Evolutionary conservation across 805 yeast species (phyloP).

Genomic region (Candida railenensis): DNA sequence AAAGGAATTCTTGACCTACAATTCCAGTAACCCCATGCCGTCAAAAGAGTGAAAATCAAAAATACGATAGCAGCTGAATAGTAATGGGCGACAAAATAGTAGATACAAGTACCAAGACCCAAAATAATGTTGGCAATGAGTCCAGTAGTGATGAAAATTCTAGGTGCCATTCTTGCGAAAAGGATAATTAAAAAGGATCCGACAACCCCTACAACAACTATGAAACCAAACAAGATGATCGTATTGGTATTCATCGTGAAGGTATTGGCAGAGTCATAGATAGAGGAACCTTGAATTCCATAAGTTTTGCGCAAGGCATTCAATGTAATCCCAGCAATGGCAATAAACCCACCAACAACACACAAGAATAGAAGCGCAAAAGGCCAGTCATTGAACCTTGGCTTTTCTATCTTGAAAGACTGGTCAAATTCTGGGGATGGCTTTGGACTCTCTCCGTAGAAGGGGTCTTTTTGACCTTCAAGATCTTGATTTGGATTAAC

Average conservation of each 20-base stretch:
- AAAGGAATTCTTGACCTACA: slow-evolving; percentile 71
- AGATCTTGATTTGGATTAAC: slow-evolving; percentile 16
- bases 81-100: slow-evolving; percentile 63
- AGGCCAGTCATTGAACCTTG: slow-evolving; percentile 70
- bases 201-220: slow-evolving; percentile 57
- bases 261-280: slow-evolving; percentile 50
- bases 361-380: slow-evolving; percentile 53
- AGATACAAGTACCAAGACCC: slow-evolving; percentile 76
- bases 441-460: slow-evolving; percentile 29
- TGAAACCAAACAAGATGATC: slow-evolving; percentile 65
- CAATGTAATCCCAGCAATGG: slow-evolving; percentile 66
- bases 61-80: slow-evolving; percentile 82
- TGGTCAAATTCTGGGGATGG: slow-evolving; percentile 53
- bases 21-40: slow-evolving; percentile 72
- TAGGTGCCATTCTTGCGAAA: slow-evolving; percentile 65
- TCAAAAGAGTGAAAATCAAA: slow-evolving; percentile 59
- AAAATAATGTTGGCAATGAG: slow-evolving; percentile 63
- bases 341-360: slow-evolving; percentile 63
- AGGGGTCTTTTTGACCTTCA: slow-evolving; percentile 23
- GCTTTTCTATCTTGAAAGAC: slow-evolving; percentile 62
- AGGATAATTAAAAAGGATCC: slow-evolving; percentile 55
- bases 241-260: slow-evolving; percentile 77
- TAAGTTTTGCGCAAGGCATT: slow-evolving; percentile 59
- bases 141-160: slow-evolving; percentile 65
- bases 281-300: slow-evolving; percentile 58